Conservation (phyloP, 176 grass and related monocot genomes). For the Oryza longistaminata region DNA sequence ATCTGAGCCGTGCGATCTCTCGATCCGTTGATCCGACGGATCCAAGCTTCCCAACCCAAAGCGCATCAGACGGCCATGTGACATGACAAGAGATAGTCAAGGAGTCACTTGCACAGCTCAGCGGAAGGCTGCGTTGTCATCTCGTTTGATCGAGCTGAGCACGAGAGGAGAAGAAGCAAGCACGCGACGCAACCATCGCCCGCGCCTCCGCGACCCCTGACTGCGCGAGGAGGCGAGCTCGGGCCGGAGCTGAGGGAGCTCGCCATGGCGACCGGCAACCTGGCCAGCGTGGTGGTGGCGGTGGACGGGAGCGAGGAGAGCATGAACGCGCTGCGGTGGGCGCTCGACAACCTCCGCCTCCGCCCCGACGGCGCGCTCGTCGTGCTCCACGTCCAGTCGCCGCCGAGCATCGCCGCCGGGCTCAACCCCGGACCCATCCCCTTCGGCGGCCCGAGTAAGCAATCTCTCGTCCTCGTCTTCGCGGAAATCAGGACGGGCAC, state of each 20-base stretch:
- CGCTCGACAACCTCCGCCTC: conserved; percentile 80
- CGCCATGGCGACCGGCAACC: conserved; percentile 78
- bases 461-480: background rate
- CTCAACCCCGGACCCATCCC: conserved; percentile 85
- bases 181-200: conserved; percentile 16
- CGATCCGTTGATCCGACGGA: background rate
- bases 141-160: background rate
- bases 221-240: background rate
- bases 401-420: conserved; percentile 64
- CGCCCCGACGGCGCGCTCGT: conserved; percentile 60
- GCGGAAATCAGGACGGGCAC: background rate
- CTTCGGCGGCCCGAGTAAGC: conserved; percentile 93
- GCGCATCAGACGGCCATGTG: background rate
- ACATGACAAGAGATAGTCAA: background rate
- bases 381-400: conserved; percentile 83
- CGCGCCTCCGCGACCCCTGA: background rate
- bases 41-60: background rate
- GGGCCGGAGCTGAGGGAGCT: background rate
- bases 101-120: background rate
- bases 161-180: background rate
- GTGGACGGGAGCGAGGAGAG: conserved; percentile 98
- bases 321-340: conserved; percentile 92
- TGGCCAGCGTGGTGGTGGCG: conserved; percentile 75
- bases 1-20: background rate
- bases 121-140: background rate